These are phyloP conservation scores for Mytilinidion resinicola DNA, from an alignment of 495 filamentous ascomycete genomes.

Conservation along the genomic window DNA sequence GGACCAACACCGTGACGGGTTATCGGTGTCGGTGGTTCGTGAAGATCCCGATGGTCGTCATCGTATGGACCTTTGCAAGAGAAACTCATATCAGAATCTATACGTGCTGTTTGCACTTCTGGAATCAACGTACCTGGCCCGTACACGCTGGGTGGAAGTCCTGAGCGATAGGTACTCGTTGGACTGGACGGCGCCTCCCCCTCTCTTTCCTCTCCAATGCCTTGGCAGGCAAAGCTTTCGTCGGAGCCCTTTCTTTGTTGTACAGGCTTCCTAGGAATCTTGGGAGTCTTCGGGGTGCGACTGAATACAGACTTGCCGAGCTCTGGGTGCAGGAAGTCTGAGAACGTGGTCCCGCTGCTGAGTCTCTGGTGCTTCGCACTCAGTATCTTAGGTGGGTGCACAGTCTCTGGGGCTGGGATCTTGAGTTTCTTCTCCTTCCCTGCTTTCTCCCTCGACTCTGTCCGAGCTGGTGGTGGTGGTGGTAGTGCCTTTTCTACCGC, in stretches of 20 bases:
- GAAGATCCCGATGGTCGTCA: background rate
- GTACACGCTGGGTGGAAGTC: background rate
- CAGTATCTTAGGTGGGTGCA: too few species aligned
- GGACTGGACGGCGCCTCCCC: background rate
- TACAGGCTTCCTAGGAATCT: background rate
- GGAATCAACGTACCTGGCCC: background rate
- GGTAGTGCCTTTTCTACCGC: too few species aligned
- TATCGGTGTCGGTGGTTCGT: too few species aligned
- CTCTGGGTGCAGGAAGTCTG: background rate
- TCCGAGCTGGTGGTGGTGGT: background rate
- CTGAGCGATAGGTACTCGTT: background rate
- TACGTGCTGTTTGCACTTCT: background rate
- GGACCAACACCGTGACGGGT: too few species aligned
- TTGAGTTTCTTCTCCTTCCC: background rate
- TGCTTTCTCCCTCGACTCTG: background rate
- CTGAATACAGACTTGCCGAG: slow-evolving; percentile 6
- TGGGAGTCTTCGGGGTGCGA: background rate
- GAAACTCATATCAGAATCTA: background rate
- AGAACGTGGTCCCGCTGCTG: background rate
- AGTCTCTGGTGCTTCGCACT: too few species aligned
- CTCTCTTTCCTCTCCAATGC: slow-evolving; percentile 1
- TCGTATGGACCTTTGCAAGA: background rate
- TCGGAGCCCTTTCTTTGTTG: slow-evolving; percentile 8
- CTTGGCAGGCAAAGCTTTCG: slow-evolving; percentile 15
- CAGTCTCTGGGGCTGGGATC: background rate